Evolutionary conservation across 352 stramenopile species (phyloP), one percentile per base, ranked within the genome.

Genomic region (Phytopythium kandeliae): DNA sequence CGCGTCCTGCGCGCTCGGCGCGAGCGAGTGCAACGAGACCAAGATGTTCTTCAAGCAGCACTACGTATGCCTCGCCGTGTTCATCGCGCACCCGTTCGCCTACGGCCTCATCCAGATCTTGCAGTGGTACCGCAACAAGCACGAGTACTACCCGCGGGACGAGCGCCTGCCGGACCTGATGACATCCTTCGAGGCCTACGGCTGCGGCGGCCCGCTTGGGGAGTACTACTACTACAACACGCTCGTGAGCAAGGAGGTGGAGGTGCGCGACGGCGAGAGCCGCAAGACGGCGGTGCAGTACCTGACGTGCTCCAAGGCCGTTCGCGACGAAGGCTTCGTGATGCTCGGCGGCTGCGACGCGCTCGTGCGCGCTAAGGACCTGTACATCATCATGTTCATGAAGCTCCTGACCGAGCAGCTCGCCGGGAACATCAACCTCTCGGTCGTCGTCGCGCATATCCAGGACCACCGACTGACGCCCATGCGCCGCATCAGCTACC

Each of bases 201-300:
- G 57, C 37, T 70, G 60, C 17, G 61, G 65, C 10, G 46, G 55
- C 19, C 58, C 65, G n/a, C 17, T 74, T 0, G 54, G 57, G 6
- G 53, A 67, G 7, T 73, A 69, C 42, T 73, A 73, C 54, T 73
- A 73, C 54, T 73, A 73, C 60, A 62, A 67, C 41, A 73, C 65
- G 21, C 35, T 73, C 1, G 51, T 73, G 11, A 61, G 54, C 17
- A 63, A 55, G 55, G 46, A 54, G 19, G 37, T 62, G 17, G 10
- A 22, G 5, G n/a, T 7, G 17, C 35, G 33, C 21, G 46, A 55
- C 3, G 37, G 33, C 16, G 26, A 21, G 11, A 17, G 2, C 16
- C 16, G 30, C 24, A n/a, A 26, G 4, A 41, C 26, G 15, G 52
- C 65, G 35, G 50, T 54, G 0, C 51, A 65, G 42, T 67, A 61